Evolutionary conservation across 345 rosid genomes (phyloP).

Genomic region (Camelina sativa): DNA sequence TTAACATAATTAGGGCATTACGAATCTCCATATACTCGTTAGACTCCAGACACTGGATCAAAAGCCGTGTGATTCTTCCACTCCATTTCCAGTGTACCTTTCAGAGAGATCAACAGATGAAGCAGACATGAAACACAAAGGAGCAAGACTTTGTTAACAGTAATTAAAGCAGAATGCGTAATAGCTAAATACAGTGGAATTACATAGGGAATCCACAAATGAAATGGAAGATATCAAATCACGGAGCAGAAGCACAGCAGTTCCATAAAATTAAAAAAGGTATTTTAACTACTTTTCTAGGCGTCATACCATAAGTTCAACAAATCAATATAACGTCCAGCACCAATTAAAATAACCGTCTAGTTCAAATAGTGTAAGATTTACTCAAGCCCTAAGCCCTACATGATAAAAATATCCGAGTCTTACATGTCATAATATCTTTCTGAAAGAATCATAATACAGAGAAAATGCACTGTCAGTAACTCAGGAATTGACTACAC

Average conservation of each 20-base stretch:
- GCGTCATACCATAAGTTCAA: constrained; percentile 5
- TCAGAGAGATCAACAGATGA: constrained; percentile 40
- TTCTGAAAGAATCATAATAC: neutral
- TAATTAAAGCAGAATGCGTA: constrained; percentile 15
- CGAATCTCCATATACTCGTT: constrained; percentile 98
- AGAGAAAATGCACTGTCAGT: constrained; percentile 7
- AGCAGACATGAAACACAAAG: constrained; percentile 25
- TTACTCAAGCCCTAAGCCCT: neutral
- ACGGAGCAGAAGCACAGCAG: constrained; percentile 21
- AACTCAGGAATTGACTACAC: constrained; percentile 15
- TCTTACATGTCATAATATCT: neutral
- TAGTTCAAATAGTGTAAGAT: constrained; percentile 14
- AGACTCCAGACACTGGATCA: constrained; percentile 97
- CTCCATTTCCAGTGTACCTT: constrained; percentile 99
- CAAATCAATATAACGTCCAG: neutral
- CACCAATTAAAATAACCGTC: neutral
- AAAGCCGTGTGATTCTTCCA: constrained; percentile 85
- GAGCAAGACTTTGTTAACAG: constrained; percentile 27
- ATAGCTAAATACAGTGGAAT: constrained; percentile 11
- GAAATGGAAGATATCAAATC: constrained; percentile 20
- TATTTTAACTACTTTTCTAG: constrained; percentile 17
- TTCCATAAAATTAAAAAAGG: constrained; percentile 8
- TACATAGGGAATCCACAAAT: constrained; percentile 19
- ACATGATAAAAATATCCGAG: neutral
- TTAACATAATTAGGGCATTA: constrained; percentile 90